Base-by-base conservation (phyloP, 306 rosid genomes). In the Vigna unguiculata region DNA sequence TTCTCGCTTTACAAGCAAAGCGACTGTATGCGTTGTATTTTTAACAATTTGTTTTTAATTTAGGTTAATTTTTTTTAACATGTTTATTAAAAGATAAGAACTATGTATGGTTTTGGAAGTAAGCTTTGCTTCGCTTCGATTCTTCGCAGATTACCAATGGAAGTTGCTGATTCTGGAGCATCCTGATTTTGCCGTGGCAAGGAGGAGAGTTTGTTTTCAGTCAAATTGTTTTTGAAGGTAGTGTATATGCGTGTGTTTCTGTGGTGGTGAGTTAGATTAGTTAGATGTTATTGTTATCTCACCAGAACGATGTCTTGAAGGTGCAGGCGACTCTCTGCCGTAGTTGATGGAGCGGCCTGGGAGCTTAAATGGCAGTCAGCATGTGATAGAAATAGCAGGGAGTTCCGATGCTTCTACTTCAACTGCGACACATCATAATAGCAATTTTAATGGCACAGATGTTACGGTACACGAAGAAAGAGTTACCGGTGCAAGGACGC, bases 261-360 rank as follows among this genome's bases (percentile, higher is more conserved):
- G 51, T 76, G 81, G 46, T 61, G 82, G 84, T 48, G 84, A 85
- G 84, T 80, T 91, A 40, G 45, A 9, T 43, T 43, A 76, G 90
- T 87, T 87, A 93, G 89, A 81, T 15, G 74, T 84, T 93, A 82
- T 80, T 15, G 74, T 83, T 93, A 80, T 82, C 84, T 83, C 77
- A 57, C 79, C n/a, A 67, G 83, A 86, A 86, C 69, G 78, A 71
- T 81, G 72, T 74, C 47, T 80, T 86, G 90, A 87, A 84, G 86
- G 84, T 78, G 81, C 46, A 71, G 64, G 65, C 5, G 83, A 83
- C 64, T 77, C 82, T 40, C 73, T 66, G 68, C 81, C 72, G 3
- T 84, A 84, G 71, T 69, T 87, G 84, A 95, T 92, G 99, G 99
- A 90, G 75, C 90, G 77, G 14, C 83, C 80, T 0, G 92, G 78